Base-by-base conservation (phyloP, 768 basidiomycete genomes). In the Paxillus ammoniavirescens region DNA sequence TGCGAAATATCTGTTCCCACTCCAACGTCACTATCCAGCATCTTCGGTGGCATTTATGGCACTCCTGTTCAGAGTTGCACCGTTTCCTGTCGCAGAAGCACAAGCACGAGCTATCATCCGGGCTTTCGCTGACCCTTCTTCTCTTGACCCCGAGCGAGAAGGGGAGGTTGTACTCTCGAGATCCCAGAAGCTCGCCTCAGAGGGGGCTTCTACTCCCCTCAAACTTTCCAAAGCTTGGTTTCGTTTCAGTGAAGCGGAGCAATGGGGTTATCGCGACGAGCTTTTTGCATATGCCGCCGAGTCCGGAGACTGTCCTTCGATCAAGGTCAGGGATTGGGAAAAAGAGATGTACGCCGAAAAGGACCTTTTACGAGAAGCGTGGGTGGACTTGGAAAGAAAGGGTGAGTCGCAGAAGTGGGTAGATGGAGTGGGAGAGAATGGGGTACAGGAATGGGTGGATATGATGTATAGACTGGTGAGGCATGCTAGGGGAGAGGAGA, bases 41-140 rank as follows among this genome's bases (percentile, higher is more conserved):
- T 64, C 75, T 1, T 78, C 78, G 5, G 62, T 91, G 38, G 86
- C 82, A 8, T 90, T 93, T 67, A 72, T 88, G 47, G 82, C 88
- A 2, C 77, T 91, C 10, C 75, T 75, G 1, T 64, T 75, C 26
- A 72, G 74, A 33, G 82, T 91, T 21, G 78, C 78, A 0, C 93
- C 93, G 3, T 80, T 95, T 54, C 92, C 91, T 1, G 63, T 93
- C 0, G 75, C 86, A 45, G 91, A 97, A 68, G 82, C 81, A 0
- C 94, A 96, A 69, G 86, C 86, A 0, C 80, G 79, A 0, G 86
- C 83, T 2, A 76, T 82, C 7, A 65, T 84, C 18, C 74, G 75
- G 21, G 81, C 78, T 0, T 87, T 89, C 54, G 72, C 72, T 13
- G 60, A 82, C 48, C 83, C 82, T 1, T 64, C 65, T 23, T 67